A percentile compares a stretch with the other conserved stretches of the same genome.
Conservation (phyloP, 768 basidiomycete genomes). For the Calocybe cyanea region DNA sequence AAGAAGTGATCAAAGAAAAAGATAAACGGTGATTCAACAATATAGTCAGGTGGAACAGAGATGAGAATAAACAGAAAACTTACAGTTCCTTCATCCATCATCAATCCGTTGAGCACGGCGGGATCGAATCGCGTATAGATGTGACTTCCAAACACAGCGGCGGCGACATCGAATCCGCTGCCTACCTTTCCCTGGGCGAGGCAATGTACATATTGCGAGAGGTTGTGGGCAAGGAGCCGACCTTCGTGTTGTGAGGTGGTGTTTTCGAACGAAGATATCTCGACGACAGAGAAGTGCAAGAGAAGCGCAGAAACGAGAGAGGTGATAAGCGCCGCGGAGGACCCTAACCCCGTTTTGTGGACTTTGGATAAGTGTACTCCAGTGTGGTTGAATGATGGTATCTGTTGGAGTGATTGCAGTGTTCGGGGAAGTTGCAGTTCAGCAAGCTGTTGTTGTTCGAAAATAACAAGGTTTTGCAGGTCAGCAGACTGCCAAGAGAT, state of each 20-base stretch:
- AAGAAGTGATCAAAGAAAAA: too few relatives aligned
- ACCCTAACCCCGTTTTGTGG: conserved; percentile 98
- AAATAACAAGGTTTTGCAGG: too few relatives aligned
- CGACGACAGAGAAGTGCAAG: conserved; percentile 66
- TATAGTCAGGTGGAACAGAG: too few relatives aligned
- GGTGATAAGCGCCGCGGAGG: conserved; percentile 95
- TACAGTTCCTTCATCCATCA: conserved; percentile 49
- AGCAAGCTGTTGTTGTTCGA: conserved; percentile 47
- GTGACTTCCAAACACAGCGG: conserved; percentile 94
- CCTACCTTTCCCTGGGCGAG: conserved; percentile 98
- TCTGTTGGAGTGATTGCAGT: conserved; percentile 55
- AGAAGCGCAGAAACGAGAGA: conserved; percentile 87
- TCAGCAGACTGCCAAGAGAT: too few relatives aligned
- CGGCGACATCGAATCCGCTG: conserved; percentile 93
- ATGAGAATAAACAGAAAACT: conserved; percentile 13
- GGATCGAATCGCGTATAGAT: conserved; percentile 87
- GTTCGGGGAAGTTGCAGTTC: conserved; percentile 58
- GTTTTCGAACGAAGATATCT: conserved; percentile 42
- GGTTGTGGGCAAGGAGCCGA: conserved; percentile 77
- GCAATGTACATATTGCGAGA: conserved; percentile 93
- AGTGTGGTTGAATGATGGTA: conserved; percentile 76
- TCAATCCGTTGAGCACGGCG: conserved; percentile 58
- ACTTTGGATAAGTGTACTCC: conserved; percentile 70
- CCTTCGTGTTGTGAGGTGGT: conserved; percentile 34
- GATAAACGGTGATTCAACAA: too few relatives aligned